Percentiles rank a stretch among this genome's conserved stretches.
Evolutionary conservation across 306 rosid species (phyloP).

Genomic region (Sesbania bispinosa): DNA sequence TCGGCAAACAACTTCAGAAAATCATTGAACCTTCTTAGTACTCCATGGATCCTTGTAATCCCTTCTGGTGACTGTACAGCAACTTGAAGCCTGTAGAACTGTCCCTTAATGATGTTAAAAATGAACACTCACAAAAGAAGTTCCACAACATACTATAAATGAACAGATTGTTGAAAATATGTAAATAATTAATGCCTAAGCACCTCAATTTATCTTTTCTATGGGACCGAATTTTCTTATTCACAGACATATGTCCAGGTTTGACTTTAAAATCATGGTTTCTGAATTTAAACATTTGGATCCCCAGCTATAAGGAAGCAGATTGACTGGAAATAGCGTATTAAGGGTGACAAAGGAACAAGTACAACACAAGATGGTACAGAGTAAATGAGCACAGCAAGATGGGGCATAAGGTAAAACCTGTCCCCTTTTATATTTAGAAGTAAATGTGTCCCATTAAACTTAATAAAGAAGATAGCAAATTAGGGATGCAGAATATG

Average conservation of each 20-base stretch:
- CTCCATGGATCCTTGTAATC: constrained; percentile 57
- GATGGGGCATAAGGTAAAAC: background rate
- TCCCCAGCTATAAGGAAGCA: background rate
- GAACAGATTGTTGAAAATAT: background rate
- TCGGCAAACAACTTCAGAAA: constrained; percentile 75
- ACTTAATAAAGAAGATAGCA: constrained; percentile 1
- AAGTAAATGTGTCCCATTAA: background rate
- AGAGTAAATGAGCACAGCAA: background rate
- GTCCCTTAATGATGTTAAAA: constrained; percentile 71
- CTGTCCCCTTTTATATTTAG: background rate
- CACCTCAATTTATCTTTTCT: constrained; percentile 8
- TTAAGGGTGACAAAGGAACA: background rate
- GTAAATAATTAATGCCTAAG: background rate
- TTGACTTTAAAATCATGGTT: constrained; percentile 2
- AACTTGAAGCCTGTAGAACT: constrained; percentile 99
- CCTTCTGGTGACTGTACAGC: constrained; percentile 94
- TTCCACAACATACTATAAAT: constrained; percentile 13
- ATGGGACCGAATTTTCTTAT: background rate
- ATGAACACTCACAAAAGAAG: constrained; percentile 26
- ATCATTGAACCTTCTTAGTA: constrained; percentile 92
- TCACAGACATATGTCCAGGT: background rate
- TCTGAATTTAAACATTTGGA: background rate
- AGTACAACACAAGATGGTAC: background rate
- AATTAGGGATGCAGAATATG: no score
- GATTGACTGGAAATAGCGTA: constrained; percentile 1